Base-by-base conservation (phyloP, 2,329 filamentous ascomycete species). In the Pezicula radicicola region DNA sequence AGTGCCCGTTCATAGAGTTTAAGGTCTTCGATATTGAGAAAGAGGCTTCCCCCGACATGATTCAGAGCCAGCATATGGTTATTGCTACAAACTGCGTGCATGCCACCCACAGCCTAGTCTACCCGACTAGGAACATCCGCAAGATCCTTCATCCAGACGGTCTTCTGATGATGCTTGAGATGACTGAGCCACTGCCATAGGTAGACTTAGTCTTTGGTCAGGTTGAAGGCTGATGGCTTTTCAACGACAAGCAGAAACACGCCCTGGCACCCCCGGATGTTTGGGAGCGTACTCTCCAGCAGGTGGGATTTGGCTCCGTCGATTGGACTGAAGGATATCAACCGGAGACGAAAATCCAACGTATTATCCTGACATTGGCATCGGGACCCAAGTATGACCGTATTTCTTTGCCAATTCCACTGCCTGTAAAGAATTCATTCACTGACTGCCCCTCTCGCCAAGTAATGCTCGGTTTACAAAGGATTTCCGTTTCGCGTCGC, bases 161-260 rank as follows among this genome's bases (percentile, higher is more conserved):
- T 9, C 48, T 59, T 19, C 37, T 64, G 1, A 40, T 52, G 5
- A 43, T 64, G 18, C 43, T 59, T 2, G 63, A 64, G 48, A 50
- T 65, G 18, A 66, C 64, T 1, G 21, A 47, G 28, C 50, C 42
- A 5, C 8, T 61, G 2, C 53, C 46, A 37, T 66, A 58, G 59
- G 50, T 59, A 30, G 64, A 66, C 48, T 18, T 66, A 9, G 54
- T 64, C 6, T 60, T 60, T 50, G 63, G 62, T 8, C 54, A 62
- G 3, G 50, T 66, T 2, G 64, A 65, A 30, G 61, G 63, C 5
- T 66, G 64, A 63, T 66, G 63, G 63, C 40, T 60, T 3, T 63
- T 60, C 44, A 53, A 59, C 9, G 59, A 65, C 49, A 60, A 55
- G 15, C 60, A 60, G 1, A 28, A 21, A 9, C 60, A 66, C 52